Conservation (phyloP, 169 alveolate species). For the Babesia ovis region DNA sequence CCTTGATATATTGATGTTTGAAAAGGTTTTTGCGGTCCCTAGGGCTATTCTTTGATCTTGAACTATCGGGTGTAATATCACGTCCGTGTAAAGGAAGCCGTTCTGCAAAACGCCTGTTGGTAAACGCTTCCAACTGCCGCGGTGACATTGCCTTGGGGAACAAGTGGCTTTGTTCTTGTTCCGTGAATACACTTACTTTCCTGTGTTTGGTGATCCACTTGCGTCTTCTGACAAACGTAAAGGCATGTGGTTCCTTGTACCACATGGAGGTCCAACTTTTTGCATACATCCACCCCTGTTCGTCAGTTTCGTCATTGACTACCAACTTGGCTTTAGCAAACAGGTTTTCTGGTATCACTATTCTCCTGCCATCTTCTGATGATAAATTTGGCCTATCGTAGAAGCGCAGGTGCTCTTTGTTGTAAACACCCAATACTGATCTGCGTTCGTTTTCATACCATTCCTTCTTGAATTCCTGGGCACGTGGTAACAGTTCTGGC, state of each 20-base stretch:
- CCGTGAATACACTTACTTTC: not conserved
- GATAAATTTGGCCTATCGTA: constrained; percentile 54
- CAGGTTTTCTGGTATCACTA: constrained; percentile 21
- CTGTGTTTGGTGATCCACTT: constrained; percentile 30
- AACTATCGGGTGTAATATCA: too few species aligned
- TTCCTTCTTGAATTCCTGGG: constrained; percentile 3
- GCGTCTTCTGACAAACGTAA: constrained; percentile 62
- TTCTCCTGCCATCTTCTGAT: constrained; percentile 46
- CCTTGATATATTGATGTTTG: too few species aligned
- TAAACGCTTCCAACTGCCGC: too few species aligned
- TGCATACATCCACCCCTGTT: constrained; percentile 62
- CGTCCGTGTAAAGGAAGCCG: too few species aligned
- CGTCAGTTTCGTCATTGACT: constrained; percentile 46
- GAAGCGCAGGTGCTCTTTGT: constrained; percentile 37
- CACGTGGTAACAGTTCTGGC: not conserved
- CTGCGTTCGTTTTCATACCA: constrained; percentile 68
- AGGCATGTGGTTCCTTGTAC: constrained; percentile 29
- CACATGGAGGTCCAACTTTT: constrained; percentile 55
- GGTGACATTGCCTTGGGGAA: too few species aligned
- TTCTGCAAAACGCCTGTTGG: too few species aligned
- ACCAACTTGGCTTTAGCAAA: constrained; percentile 18
- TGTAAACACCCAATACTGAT: constrained; percentile 45
- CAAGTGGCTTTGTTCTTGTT: not conserved
- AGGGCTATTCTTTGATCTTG: too few species aligned
- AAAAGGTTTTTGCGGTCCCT: too few species aligned